These are phyloP conservation scores for Stephanodiscus triporus DNA, from an alignment of 108 stramenopile genomes.

Conservation along the genomic window DNA sequence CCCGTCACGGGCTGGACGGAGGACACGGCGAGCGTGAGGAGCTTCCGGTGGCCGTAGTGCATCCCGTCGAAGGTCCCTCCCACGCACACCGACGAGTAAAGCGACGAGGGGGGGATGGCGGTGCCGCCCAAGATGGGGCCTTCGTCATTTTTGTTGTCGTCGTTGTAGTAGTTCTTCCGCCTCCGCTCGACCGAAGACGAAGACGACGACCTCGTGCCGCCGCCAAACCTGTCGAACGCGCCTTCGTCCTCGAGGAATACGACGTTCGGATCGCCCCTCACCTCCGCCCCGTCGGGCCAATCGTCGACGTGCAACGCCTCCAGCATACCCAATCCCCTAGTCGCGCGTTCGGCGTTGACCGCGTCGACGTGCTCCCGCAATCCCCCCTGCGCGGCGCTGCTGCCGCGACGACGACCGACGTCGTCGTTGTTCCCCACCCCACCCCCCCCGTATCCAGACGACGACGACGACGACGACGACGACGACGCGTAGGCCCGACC, in stretches of 20 bases:
- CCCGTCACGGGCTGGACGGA: constrained; percentile 77
- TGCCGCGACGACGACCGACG: too few species aligned
- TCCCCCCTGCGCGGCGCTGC: constrained; percentile 65
- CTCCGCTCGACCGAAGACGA: not conserved
- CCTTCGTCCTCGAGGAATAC: constrained; percentile 81
- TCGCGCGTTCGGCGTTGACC: constrained; percentile 72
- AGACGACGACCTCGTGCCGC: constrained; percentile 9
- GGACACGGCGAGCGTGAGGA: constrained; percentile 84
- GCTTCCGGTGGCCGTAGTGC: constrained; percentile 93
- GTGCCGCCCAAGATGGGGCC: constrained; percentile 48
- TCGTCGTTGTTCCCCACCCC: too few species aligned
- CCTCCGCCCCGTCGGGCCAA: constrained; percentile 72
- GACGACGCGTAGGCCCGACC: constrained; percentile 34
- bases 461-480: not conserved
- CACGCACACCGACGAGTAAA: constrained; percentile 81
- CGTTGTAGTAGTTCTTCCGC: not conserved
- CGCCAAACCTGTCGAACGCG: constrained; percentile 33
- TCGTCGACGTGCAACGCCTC: constrained; percentile 71
- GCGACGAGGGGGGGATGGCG: constrained; percentile 53
- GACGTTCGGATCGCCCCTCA: constrained; percentile 57
- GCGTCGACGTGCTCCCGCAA: constrained; percentile 70
- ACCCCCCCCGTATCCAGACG: constrained; percentile 20
- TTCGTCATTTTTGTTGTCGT: not conserved
- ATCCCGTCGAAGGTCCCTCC: constrained; percentile 94
- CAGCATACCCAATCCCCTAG: constrained; percentile 55